Evolutionary conservation across 441 rosid genomes (phyloP).

Genomic region (Erodium texanum): DNA sequence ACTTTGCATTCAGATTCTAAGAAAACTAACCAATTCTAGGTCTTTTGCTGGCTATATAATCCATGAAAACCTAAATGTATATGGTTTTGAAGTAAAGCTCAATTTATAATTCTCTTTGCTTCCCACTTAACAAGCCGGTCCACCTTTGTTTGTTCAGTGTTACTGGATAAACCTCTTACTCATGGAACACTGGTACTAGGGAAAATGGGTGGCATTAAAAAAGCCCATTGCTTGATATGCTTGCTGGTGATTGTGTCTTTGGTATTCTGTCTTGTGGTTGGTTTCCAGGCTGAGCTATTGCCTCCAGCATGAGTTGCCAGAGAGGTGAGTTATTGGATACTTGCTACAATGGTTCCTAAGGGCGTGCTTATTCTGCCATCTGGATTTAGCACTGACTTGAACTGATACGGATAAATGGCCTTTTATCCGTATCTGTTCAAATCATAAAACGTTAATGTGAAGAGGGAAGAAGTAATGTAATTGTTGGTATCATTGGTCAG

Average conservation of each 20-base stretch:
- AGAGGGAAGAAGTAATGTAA: too few relatives aligned
- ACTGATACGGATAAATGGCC: too few relatives aligned
- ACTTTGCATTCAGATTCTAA: neutral
- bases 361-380: slow-evolving; percentile 48
- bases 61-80: slow-evolving; percentile 7
- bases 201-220: slow-evolving; percentile 15
- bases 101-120: neutral
- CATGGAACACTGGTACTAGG: neutral
- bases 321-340: slow-evolving; percentile 12
- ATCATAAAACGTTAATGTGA: too few relatives aligned
- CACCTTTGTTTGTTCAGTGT: slow-evolving; percentile 17
- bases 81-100: neutral
- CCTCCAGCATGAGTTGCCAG: slow-evolving; percentile 12
- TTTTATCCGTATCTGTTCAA: too few relatives aligned
- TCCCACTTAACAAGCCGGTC: slow-evolving; percentile 36
- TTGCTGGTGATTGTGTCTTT: slow-evolving; percentile 17
- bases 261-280: slow-evolving; percentile 9
- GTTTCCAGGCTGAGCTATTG: slow-evolving; percentile 21
- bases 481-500: too few relatives aligned
- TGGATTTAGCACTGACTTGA: slow-evolving; percentile 38
- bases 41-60: slow-evolving; percentile 21
- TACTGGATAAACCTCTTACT: neutral
- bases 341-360: slow-evolving; percentile 35
- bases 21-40: neutral
- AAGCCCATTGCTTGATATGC: slow-evolving; percentile 12